A percentile compares a stretch with the other conserved stretches of the same genome.
These are phyloP conservation scores for Hevea brasiliensis DNA, from an alignment of 345 rosid genomes.

Conservation along the genomic window DNA sequence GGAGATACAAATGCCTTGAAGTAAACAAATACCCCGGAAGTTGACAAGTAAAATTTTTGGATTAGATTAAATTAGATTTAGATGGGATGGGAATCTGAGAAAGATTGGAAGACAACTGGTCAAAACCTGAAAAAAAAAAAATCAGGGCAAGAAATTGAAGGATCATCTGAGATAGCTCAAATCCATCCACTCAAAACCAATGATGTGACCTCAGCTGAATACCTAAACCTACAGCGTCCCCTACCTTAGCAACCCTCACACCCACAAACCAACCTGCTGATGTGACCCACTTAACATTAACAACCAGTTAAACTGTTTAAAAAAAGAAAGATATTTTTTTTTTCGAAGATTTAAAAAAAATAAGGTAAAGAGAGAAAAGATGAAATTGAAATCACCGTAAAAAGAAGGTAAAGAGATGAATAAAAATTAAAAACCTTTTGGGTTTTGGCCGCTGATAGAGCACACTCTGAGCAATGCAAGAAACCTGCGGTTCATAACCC, in stretches of 20 bases:
- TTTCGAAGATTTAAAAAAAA: no score
- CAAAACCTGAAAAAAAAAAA: background rate
- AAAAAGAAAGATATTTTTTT: no score
- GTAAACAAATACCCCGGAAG: background rate
- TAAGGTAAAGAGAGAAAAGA: background rate
- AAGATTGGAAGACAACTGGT: conserved; percentile 2
- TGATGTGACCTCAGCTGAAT: conserved; percentile 53
- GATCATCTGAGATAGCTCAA: conserved; percentile 7
- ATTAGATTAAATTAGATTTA: background rate
- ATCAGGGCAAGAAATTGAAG: background rate
- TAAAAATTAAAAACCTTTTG: conserved; percentile 15
- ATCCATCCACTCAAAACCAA: conserved; percentile 23
- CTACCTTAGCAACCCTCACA: conserved; percentile 30
- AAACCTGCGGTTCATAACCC: conserved; percentile 34
- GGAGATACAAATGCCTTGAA: background rate
- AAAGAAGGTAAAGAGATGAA: conserved; percentile 9
- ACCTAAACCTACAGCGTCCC: conserved; percentile 54
- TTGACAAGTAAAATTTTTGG: conserved; percentile 1
- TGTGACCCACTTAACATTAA: conserved; percentile 93
- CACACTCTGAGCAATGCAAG: conserved; percentile 27
- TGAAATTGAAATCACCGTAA: background rate
- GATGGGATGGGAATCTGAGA: conserved; percentile 17
- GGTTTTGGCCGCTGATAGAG: conserved; percentile 3
- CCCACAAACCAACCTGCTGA: conserved; percentile 69
- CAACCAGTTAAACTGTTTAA: conserved; percentile 72